These are phyloP conservation scores for Trichophyton benhamiae DNA, from an alignment of 2,329 filamentous ascomycete genomes.

Conservation along the genomic window DNA sequence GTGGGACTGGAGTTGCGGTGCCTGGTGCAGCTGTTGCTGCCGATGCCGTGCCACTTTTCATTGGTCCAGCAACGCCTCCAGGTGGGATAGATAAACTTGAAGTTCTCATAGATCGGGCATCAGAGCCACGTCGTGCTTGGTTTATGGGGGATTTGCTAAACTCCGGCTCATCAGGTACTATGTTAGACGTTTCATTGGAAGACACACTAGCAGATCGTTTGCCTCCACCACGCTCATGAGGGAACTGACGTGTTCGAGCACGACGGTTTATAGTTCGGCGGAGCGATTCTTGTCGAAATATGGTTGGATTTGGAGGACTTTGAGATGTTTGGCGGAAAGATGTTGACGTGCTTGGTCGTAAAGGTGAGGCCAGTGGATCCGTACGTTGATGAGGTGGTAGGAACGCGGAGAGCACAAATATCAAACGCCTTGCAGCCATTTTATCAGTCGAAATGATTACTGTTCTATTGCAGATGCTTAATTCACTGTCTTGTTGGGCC, in stretches of 20 bases:
- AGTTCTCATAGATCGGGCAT: constrained; percentile 34
- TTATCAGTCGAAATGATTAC: constrained; percentile 47
- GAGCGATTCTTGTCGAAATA: constrained; percentile 42
- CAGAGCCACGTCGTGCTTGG: constrained; percentile 28
- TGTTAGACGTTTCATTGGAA: constrained; percentile 31
- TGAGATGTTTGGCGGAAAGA: constrained; percentile 41
- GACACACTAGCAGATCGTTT: constrained; percentile 34
- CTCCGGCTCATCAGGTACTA: constrained; percentile 25
- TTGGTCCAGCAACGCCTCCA: constrained; percentile 24
- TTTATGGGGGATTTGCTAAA: constrained; percentile 16
- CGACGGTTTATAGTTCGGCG: constrained; percentile 43
- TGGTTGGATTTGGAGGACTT: constrained; percentile 40
- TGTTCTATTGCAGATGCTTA: constrained; percentile 41
- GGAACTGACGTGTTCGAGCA: constrained; percentile 36
- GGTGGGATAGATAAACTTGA: constrained; percentile 35
- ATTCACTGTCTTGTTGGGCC: constrained; percentile 35
- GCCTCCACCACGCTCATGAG: constrained; percentile 23
- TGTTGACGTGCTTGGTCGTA: constrained; percentile 31
- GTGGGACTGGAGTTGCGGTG: constrained; percentile 40
- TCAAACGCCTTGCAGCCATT: constrained; percentile 46
- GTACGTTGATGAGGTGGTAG: constrained; percentile 38
- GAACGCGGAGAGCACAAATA: constrained; percentile 48
- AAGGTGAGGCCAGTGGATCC: constrained; percentile 27
- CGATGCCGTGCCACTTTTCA: constrained; percentile 39
- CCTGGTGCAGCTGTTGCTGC: constrained; percentile 42